Evolutionary conservation across 306 rosid species (phyloP).

Genomic region (Prunus campanulata): DNA sequence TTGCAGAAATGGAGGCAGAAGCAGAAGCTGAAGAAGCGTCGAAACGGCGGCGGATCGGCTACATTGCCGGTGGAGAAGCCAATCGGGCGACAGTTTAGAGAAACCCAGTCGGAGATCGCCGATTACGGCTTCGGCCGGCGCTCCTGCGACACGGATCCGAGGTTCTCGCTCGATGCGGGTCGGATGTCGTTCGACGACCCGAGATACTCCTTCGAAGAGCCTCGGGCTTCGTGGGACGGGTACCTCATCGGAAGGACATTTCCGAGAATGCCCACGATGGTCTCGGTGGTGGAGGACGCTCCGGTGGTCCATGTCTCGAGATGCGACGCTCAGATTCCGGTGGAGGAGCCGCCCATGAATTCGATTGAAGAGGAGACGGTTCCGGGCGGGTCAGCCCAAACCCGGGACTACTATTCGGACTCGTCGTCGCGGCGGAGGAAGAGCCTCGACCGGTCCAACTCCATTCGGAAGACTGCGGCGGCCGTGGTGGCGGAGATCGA

Average conservation of each 20-base stretch:
- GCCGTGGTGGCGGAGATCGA: conserved; percentile 95
- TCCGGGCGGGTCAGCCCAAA: conserved; percentile 86
- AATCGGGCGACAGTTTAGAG: conserved; percentile 83
- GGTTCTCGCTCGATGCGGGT: conserved; percentile 83
- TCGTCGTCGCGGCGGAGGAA: conserved; percentile 75
- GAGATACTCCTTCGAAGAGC: conserved; percentile 88
- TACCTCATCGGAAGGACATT: conserved; percentile 60
- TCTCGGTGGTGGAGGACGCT: conserved; percentile 89
- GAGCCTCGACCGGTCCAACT: conserved; percentile 89
- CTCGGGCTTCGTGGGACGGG: conserved; percentile 98
- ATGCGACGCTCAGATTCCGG: conserved; percentile 74
- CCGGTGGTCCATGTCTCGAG: conserved; percentile 70
- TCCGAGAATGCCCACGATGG: conserved; percentile 87
- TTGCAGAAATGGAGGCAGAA: conserved; percentile 97
- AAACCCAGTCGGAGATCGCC: conserved; percentile 98
- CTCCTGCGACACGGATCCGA: conserved; percentile 95
- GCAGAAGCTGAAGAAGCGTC: conserved; percentile 87
- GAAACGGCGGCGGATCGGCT: conserved; percentile 68
- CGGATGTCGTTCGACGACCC: conserved; percentile 86
- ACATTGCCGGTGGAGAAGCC: conserved; percentile 95
- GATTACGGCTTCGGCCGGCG: conserved; percentile 96
- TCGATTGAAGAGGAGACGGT: conserved; percentile 46
- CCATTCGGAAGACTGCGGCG: conserved; percentile 85
- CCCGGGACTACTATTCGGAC: conserved; percentile 80
- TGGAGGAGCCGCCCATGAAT: conserved; percentile 63